These are phyloP conservation scores for Kodamaea sagamina DNA, from an alignment of 805 yeast species.

Conservation along the genomic window DNA sequence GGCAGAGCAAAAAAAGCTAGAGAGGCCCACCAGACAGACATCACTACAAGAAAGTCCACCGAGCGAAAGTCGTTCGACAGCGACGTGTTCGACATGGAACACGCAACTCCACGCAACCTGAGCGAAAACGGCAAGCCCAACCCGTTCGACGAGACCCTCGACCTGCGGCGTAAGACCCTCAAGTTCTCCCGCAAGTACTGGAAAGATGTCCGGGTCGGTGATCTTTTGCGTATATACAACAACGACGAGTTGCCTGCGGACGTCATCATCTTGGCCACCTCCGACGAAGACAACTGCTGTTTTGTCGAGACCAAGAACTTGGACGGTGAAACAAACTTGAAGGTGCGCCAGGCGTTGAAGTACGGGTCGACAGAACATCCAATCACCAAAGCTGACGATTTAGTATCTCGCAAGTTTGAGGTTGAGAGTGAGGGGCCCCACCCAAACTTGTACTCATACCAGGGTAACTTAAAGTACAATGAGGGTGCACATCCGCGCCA, in stretches of 20 bases:
- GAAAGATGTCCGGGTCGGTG: slow-evolving; percentile 79
- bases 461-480: slow-evolving; percentile 56
- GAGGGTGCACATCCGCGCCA: slow-evolving; percentile 18
- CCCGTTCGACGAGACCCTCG: slow-evolving; percentile 16
- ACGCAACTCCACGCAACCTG: slow-evolving; percentile 9
- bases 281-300: slow-evolving; percentile 69
- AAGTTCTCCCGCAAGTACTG: slow-evolving; percentile 46
- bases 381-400: slow-evolving; percentile 38
- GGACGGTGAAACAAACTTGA: slow-evolving; percentile 78
- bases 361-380: slow-evolving; percentile 53
- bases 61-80: slow-evolving; percentile 32
- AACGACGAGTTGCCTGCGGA: slow-evolving; percentile 83
- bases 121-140: slow-evolving; percentile 17
- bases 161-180: slow-evolving; percentile 18
- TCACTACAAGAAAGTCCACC: slow-evolving; percentile 9
- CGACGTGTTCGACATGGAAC: slow-evolving; percentile 4
- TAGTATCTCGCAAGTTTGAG: slow-evolving; percentile 52
- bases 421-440: slow-evolving; percentile 86
- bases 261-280: slow-evolving; percentile 62
- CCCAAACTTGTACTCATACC: slow-evolving; percentile 72
- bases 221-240: slow-evolving; percentile 62
- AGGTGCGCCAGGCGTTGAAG: slow-evolving; percentile 72
- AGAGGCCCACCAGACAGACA: slow-evolving; percentile 2
- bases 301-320: slow-evolving; percentile 70
- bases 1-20: slow-evolving; percentile 34